These are phyloP conservation scores for Fusarium tuaranense DNA, from an alignment of 2,329 filamentous ascomycete genomes.

Conservation along the genomic window DNA sequence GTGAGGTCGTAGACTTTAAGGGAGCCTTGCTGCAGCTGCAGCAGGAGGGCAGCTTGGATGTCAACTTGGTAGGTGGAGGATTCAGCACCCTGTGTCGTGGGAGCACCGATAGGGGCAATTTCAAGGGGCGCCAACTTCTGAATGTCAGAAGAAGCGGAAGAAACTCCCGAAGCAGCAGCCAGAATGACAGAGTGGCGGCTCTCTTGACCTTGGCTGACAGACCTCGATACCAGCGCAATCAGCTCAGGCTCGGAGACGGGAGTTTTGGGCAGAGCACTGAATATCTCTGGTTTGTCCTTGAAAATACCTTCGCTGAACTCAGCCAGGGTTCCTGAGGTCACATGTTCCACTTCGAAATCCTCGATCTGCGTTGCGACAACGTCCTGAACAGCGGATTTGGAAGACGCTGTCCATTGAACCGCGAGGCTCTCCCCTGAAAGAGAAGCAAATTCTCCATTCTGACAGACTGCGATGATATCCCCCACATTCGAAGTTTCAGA, in stretches of 20 bases:
- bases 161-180: constrained; percentile 45
- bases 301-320: constrained; percentile 68
- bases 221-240: constrained; percentile 63
- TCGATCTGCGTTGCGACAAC: constrained; percentile 47
- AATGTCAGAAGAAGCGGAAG: constrained; percentile 41
- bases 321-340: constrained; percentile 56
- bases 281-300: constrained; percentile 64
- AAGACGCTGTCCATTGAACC: constrained; percentile 50
- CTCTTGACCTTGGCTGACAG: constrained; percentile 45
- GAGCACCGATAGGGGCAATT: constrained; percentile 51
- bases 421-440: constrained; percentile 65
- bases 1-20: constrained; percentile 74
- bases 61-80: constrained; percentile 66
- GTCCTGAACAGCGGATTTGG: constrained; percentile 52
- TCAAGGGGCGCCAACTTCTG: constrained; percentile 55
- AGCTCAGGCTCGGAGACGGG: constrained; percentile 62
- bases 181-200: constrained; percentile 49
- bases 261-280: constrained; percentile 63
- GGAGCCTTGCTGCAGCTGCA: constrained; percentile 66
- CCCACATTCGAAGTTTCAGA: constrained; percentile 44
- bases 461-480: constrained; percentile 66
- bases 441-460: constrained; percentile 71
- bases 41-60: constrained; percentile 70
- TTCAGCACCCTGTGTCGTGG: constrained; percentile 27
- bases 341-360: constrained; percentile 62